These are phyloP conservation scores for Fusarium sarcochroum DNA, from an alignment of 2,329 filamentous ascomycete genomes.

Conservation along the genomic window DNA sequence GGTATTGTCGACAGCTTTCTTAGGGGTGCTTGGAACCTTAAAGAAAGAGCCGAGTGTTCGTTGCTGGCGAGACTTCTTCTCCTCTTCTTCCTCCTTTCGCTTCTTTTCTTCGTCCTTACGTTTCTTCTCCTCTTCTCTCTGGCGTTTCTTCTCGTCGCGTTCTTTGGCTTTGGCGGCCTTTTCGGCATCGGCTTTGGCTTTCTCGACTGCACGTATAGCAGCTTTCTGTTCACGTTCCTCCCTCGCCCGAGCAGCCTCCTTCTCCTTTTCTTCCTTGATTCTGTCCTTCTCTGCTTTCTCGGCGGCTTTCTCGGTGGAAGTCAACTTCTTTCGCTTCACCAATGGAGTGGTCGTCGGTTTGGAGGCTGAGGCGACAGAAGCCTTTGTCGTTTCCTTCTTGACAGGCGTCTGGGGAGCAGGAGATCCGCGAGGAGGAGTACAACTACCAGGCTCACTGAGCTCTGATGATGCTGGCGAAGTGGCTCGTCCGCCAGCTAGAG, in stretches of 20 bases:
- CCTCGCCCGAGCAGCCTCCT: conserved; percentile 57
- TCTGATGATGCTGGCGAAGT: conserved; percentile 51
- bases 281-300: conserved; percentile 47
- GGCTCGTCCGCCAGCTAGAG: conserved; percentile 48
- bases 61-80: conserved; percentile 65
- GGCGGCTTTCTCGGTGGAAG: conserved; percentile 55
- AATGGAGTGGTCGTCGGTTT: conserved; percentile 41
- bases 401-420: conserved; percentile 54
- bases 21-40: conserved; percentile 56
- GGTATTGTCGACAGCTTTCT: conserved; percentile 57
- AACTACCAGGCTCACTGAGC: conserved; percentile 60
- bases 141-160: conserved; percentile 56
- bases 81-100: conserved; percentile 65
- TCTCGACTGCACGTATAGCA: conserved; percentile 48
- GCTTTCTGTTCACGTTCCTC: conserved; percentile 53
- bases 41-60: conserved; percentile 64
- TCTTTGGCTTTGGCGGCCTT: conserved; percentile 57
- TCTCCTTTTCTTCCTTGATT: conserved; percentile 56
- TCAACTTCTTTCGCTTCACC: conserved; percentile 61
- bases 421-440: conserved; percentile 56
- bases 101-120: conserved; percentile 59
- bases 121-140: conserved; percentile 56
- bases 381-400: conserved; percentile 39
- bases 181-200: conserved; percentile 54
- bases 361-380: conserved; percentile 22